These are phyloP conservation scores for Cladosporium halotolerans DNA, from an alignment of 2,329 filamentous ascomycete species.

Conservation along the genomic window DNA sequence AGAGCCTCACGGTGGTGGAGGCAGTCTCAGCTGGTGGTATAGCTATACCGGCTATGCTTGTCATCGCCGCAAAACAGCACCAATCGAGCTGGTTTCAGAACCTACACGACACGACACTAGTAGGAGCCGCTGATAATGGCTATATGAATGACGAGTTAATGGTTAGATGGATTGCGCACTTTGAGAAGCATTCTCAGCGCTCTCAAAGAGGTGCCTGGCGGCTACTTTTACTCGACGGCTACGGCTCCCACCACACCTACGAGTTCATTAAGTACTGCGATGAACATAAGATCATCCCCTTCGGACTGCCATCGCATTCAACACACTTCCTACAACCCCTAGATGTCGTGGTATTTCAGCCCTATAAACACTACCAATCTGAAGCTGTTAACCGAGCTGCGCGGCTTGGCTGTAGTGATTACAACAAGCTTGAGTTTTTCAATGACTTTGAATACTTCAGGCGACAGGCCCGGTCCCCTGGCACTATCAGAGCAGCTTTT, in stretches of 20 bases:
- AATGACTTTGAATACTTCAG: background rate
- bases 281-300: conserved; percentile 6
- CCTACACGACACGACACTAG: conserved; percentile 2
- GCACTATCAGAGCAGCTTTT: conserved; percentile 14
- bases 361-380: conserved; percentile 17
- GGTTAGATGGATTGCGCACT: conserved; percentile 12
- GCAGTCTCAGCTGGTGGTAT: background rate
- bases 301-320: conserved; percentile 9
- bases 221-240: conserved; percentile 11
- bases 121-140: conserved; percentile 3
- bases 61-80: background rate
- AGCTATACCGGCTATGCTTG: conserved; percentile 1
- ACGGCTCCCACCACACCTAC: conserved; percentile 8
- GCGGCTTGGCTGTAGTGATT: conserved; percentile 13
- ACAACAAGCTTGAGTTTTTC: conserved; percentile 12
- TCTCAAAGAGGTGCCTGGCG: background rate
- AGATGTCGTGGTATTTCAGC: conserved; percentile 17
- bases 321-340: conserved; percentile 13
- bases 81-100: background rate
- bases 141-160: conserved; percentile 13
- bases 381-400: conserved; percentile 14
- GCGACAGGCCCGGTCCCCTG: conserved; percentile 8
- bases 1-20: background rate
- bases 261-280: conserved; percentile 12
- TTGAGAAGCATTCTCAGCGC: conserved; percentile 5